These are phyloP conservation scores for Stachybotrys echinatus DNA, from an alignment of 2,329 filamentous ascomycete species.

Conservation along the genomic window DNA sequence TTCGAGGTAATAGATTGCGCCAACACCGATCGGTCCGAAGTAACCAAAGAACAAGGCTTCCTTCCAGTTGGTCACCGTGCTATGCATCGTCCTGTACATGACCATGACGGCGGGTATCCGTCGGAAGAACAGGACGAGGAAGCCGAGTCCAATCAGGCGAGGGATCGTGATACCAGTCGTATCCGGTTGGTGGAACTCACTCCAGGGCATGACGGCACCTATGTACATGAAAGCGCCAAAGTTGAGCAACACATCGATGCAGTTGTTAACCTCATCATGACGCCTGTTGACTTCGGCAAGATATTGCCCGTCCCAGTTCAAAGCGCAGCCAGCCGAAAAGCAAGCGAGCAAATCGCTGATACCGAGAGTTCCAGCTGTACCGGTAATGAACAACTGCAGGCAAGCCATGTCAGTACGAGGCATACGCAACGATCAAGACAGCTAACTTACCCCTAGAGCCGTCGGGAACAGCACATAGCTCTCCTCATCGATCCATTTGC, in stretches of 20 bases:
- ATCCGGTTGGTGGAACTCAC: background rate
- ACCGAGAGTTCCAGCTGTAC: background rate
- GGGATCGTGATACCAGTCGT: background rate
- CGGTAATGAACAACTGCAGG: background rate
- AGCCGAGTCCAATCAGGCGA: background rate
- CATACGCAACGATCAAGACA: background rate
- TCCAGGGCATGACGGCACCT: background rate
- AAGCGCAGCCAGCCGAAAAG: background rate
- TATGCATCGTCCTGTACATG: background rate
- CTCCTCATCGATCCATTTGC: background rate
- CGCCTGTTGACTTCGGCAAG: background rate
- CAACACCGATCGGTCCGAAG: slow-evolving; percentile 1
- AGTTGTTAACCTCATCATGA: background rate
- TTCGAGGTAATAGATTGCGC: background rate
- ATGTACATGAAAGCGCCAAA: background rate
- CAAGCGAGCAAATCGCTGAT: background rate
- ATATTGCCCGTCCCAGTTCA: background rate
- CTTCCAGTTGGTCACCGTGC: background rate
- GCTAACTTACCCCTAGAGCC: slow-evolving; percentile 1
- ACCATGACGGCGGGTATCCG: background rate
- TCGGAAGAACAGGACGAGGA: background rate
- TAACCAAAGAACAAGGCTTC: background rate
- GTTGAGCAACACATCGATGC: background rate
- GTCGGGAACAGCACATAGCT: background rate
- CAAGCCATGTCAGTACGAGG: background rate